Evolutionary conservation across 1,284 basidiomycete genomes (phyloP).

Genomic region (Ganoderma resinaceum): DNA sequence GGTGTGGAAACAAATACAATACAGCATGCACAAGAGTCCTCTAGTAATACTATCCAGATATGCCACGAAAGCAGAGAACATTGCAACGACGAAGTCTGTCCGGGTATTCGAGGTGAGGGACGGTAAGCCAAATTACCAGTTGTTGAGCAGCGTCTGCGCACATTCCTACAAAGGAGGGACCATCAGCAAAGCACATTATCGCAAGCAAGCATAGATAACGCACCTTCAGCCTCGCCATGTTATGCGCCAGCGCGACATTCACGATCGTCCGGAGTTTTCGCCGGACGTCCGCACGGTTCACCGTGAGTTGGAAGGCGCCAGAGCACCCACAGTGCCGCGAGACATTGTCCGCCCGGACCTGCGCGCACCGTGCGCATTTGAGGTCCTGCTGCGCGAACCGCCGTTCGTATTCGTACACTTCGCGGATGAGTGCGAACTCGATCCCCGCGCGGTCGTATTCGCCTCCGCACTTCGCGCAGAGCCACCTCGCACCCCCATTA

Average conservation of each 20-base stretch:
- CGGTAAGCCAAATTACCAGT: conserved; percentile 24
- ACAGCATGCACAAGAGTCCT: conserved; percentile 27
- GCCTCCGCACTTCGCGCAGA: conserved; percentile 75
- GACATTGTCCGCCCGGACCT: conserved; percentile 88
- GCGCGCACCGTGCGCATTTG: conserved; percentile 87
- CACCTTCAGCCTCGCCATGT: conserved; percentile 71
- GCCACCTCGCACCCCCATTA: conserved; percentile 61
- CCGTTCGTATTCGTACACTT: conserved; percentile 76
- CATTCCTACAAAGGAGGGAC: conserved; percentile 48
- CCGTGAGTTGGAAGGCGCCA: conserved; percentile 77
- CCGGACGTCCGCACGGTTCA: conserved; percentile 74
- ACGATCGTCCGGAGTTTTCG: conserved; percentile 80
- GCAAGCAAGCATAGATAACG: conserved; percentile 24
- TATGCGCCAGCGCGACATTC: conserved; percentile 81
- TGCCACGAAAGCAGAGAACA: conserved; percentile 24
- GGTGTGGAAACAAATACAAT: conserved; percentile 23
- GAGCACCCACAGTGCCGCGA: conserved; percentile 90
- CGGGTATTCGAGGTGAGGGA: background rate
- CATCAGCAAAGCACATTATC: conserved; percentile 1
- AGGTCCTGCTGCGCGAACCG: conserved; percentile 91
- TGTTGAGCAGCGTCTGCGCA: conserved; percentile 31
- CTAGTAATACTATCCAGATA: conserved; percentile 6
- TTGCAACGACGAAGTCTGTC: conserved; percentile 4
- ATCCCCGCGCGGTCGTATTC: conserved; percentile 90
- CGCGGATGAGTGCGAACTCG: conserved; percentile 86